These are phyloP conservation scores for Zygotorulaspora danielsina DNA, from an alignment of 805 yeast species.

Conservation along the genomic window DNA sequence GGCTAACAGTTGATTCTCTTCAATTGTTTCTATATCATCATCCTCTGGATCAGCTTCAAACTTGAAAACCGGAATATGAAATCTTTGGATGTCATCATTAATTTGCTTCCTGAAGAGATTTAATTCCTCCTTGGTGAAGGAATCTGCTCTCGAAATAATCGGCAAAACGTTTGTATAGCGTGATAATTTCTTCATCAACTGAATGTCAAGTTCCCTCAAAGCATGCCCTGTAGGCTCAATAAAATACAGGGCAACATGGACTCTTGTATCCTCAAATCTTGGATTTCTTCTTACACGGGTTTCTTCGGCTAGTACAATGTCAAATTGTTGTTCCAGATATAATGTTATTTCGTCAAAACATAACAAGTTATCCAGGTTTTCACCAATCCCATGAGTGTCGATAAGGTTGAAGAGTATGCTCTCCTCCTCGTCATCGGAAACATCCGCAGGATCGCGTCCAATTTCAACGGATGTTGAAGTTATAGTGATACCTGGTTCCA, in stretches of 20 bases:
- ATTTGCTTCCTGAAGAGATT: conserved; percentile 55
- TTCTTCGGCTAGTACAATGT: conserved; percentile 76
- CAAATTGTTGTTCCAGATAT: conserved; percentile 73
- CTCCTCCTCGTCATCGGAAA: conserved; percentile 22
- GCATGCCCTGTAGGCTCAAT: conserved; percentile 78
- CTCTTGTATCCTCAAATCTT: conserved; percentile 69
- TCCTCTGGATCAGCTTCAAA: conserved; percentile 69
- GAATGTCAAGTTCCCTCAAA: conserved; percentile 66
- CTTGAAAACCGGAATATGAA: conserved; percentile 69
- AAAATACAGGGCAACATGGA: conserved; percentile 68
- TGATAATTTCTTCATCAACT: conserved; percentile 63
- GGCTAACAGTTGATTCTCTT: conserved; percentile 61
- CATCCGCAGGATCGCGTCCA: conserved; percentile 16
- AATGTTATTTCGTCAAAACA: conserved; percentile 63
- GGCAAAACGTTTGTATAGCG: conserved; percentile 74
- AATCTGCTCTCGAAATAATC: conserved; percentile 64
- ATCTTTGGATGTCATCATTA: conserved; percentile 57
- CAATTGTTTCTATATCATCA: conserved; percentile 63
- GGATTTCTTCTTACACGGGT: conserved; percentile 85
- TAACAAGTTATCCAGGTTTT: conserved; percentile 64
- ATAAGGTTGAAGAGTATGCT: conserved; percentile 56
- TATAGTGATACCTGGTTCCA: conserved; percentile 73
- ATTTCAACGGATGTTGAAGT: conserved; percentile 42
- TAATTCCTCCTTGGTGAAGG: conserved; percentile 61
- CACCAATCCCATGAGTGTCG: conserved; percentile 78